Percentiles rank a stretch among this genome's conserved stretches.
Evolutionary conservation across 495 filamentous ascomycete species (phyloP).

Genomic region (Neurospora discreta): DNA sequence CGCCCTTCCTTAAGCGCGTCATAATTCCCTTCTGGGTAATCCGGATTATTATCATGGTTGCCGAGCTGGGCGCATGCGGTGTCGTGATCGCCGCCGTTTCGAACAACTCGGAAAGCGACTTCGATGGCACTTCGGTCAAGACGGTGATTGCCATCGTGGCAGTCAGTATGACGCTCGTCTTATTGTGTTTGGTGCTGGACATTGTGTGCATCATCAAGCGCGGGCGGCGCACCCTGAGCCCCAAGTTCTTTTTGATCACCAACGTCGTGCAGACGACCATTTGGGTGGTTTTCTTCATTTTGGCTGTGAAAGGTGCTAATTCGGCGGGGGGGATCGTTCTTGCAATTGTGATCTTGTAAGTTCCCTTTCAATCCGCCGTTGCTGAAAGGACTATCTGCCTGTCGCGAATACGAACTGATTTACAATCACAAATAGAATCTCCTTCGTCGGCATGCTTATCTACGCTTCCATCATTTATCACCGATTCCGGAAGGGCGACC

Average conservation of each 20-base stretch:
- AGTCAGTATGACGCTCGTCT: conserved; percentile 14
- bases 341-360: conserved; percentile 14
- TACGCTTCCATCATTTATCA: conserved; percentile 20
- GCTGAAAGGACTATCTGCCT: not conserved
- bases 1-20: conserved; percentile 37
- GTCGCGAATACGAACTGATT: not conserved
- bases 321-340: conserved; percentile 1
- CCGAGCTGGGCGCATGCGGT: conserved; percentile 14
- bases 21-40: conserved; percentile 89
- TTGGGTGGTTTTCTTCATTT: conserved; percentile 13
- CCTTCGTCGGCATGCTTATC: conserved; percentile 23
- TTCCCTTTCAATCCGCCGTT: not conserved
- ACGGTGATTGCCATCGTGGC: conserved; percentile 7
- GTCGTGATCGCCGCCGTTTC: conserved; percentile 11
- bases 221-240: conserved; percentile 15
- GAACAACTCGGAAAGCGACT: conserved; percentile 1
- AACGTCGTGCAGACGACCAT: conserved; percentile 19
- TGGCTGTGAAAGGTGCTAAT: conserved; percentile 10
- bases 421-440: conserved; percentile 7
- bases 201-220: conserved; percentile 25
- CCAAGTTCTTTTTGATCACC: conserved; percentile 18
- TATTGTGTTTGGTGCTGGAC: conserved; percentile 17
- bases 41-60: conserved; percentile 39
- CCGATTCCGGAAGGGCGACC: conserved; percentile 13
- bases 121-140: not conserved